These are phyloP conservation scores for Phialophora chinensis DNA, from an alignment of 2,329 filamentous ascomycete species.

Conservation along the genomic window DNA sequence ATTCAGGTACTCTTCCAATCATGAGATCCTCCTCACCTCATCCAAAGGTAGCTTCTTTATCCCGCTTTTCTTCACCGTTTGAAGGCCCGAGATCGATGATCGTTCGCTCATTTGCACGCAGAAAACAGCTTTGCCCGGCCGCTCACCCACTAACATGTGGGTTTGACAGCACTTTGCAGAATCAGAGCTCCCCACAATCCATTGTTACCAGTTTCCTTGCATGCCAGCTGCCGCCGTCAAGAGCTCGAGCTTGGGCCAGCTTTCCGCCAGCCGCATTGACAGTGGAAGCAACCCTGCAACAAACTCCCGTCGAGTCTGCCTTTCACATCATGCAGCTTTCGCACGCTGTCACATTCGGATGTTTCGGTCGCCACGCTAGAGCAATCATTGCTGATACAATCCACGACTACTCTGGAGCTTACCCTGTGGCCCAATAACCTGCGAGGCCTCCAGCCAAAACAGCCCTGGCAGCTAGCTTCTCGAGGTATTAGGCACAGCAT, in stretches of 20 bases:
- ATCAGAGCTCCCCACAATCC: constrained; percentile 5
- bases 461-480: neutral
- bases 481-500: neutral
- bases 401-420: neutral
- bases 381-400: neutral
- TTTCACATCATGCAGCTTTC: constrained; percentile 1
- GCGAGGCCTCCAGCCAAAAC: neutral
- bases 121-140: constrained; percentile 2
- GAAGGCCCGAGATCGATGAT: constrained; percentile 15
- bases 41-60: constrained; percentile 4
- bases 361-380: neutral
- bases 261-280: constrained; percentile 16
- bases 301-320: neutral
- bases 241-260: constrained; percentile 28
- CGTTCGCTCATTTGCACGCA: constrained; percentile 5
- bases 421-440: neutral
- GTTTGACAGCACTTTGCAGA: neutral
- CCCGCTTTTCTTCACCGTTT: constrained; percentile 20
- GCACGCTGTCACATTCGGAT: constrained; percentile 5
- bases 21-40: constrained; percentile 6
- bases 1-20: constrained; percentile 33
- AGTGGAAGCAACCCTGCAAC: neutral
- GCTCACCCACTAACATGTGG: constrained; percentile 21
- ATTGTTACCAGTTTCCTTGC: constrained; percentile 1
- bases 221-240: constrained; percentile 8